phyloP scores from a whole-genome alignment of 257 asterid genomes.

The Nicotiana benthamiana region DNA sequence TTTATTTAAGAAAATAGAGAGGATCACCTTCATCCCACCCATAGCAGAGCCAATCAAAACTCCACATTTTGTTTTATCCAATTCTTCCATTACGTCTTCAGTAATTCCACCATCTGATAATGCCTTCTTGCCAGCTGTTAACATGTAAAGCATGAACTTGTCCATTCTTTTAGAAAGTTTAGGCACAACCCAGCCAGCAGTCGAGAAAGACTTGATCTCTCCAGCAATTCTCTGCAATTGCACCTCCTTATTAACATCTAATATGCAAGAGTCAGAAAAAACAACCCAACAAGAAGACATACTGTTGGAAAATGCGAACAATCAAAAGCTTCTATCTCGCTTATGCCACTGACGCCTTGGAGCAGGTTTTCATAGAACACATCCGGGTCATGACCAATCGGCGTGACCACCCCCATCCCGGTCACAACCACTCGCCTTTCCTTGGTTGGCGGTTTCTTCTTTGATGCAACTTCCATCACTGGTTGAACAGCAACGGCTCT shows the following conservation, averaged over 20 bases:
- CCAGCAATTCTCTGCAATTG: conserved; percentile 65
- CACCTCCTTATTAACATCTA: conserved; percentile 12
- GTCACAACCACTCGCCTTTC: conserved; percentile 90
- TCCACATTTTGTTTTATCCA: conserved; percentile 54
- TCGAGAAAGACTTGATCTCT: conserved; percentile 61
- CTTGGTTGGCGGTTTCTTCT: conserved; percentile 50
- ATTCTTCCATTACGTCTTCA: conserved; percentile 47
- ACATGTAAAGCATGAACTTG: conserved; percentile 74
- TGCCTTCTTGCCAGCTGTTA: conserved; percentile 68
- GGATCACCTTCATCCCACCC: conserved; percentile 86
- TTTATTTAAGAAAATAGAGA: not conserved
- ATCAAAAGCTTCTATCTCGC: conserved; percentile 82
- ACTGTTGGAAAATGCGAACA: conserved; percentile 80
- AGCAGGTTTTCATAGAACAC: conserved; percentile 77
- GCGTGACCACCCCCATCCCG: conserved; percentile 89
- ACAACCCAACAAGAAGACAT: conserved; percentile 23
- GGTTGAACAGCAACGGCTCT: conserved; percentile 47
- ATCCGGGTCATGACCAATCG: conserved; percentile 71
- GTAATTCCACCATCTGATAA: conserved; percentile 53
- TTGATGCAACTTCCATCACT: conserved; percentile 29
- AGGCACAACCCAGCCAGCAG: conserved; percentile 67
- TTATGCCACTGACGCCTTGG: conserved; percentile 80
- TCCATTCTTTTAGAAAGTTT: conserved; percentile 67
- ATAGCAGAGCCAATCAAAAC: conserved; percentile 74
- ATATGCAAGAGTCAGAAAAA: conserved; percentile 7